Evolutionary conservation across 2,329 filamentous ascomycete species (phyloP).

Genomic region (Colletotrichum magnum): DNA sequence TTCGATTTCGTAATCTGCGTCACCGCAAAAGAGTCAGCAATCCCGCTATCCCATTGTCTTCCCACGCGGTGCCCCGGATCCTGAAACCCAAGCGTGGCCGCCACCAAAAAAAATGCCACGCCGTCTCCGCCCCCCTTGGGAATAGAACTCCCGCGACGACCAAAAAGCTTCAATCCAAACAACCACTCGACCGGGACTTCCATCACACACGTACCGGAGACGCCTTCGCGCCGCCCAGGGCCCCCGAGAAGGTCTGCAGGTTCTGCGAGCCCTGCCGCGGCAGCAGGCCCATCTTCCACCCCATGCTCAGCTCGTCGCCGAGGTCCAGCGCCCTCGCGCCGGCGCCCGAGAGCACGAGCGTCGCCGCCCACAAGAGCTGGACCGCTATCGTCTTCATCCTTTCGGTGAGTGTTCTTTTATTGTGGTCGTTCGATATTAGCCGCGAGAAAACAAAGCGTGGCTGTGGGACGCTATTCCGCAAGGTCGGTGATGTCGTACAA

Average conservation of each 20-base stretch:
- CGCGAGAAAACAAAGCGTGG: too few relatives aligned
- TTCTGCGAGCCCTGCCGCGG: slow-evolving; percentile 51
- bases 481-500: background rate
- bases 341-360: slow-evolving; percentile 23
- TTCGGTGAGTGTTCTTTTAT: background rate
- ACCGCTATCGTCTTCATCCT: slow-evolving; percentile 17
- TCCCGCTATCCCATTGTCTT: background rate
- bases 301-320: slow-evolving; percentile 49
- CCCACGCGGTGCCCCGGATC: background rate
- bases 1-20: slow-evolving; percentile 56
- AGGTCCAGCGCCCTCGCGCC: slow-evolving; percentile 45
- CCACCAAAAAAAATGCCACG: background rate
- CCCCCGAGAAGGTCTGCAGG: slow-evolving; percentile 58
- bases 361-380: slow-evolving; percentile 8
- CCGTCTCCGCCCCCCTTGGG: background rate
- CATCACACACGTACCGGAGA: slow-evolving; percentile 48
- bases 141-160: background rate
- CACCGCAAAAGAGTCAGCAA: slow-evolving; percentile 6
- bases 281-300: slow-evolving; percentile 54
- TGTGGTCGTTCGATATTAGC: background rate
- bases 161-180: background rate
- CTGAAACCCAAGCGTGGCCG: slow-evolving; percentile 1
- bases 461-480: background rate
- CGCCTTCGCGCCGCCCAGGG: slow-evolving; percentile 55
- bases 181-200: background rate